Base-by-base conservation (phyloP, 139 green algal genomes). In the Nannochloris sp. region DNA sequence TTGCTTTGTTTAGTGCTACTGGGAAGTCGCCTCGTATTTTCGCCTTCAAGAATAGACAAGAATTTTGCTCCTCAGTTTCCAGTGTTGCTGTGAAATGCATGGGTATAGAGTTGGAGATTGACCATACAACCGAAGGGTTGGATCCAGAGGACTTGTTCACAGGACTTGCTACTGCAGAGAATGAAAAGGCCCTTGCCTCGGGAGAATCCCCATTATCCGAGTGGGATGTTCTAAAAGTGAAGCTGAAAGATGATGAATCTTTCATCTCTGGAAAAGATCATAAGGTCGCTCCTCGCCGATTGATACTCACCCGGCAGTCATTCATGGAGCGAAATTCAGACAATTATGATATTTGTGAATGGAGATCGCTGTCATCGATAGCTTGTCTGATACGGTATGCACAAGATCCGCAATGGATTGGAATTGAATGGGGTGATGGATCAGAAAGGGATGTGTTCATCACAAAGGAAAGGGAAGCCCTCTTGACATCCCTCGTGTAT, bases 371-470 rank as follows among this genome's bases (percentile, higher is more conserved):
- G 61, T 49, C 60, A 3, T 48, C 66, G 7, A 16, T 84, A 8
- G 70, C 69, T 25, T 64, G 70, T 3, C 44, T 85, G 44, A 68
- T 80, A 3, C 62, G 70, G 29, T 88, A 80, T 44, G 21, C 64
- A 2, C 73, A 85, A 12, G 80, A 94, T 56, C 79, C 87, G 0
- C 79, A 86, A 54, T 82, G 86, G 69, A 53, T 92, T 54, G 83
- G 71, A 0, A 49, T 95, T 4, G 85, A 94, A 71, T 95, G 85
- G 85, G 36, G 53, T 0, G 81, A 87, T 50, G 83, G 85, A 16
- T 69, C 62, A 0, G 74, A 73, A 0, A 63, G 76, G 10, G 68
- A 68, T 18, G 62, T 87, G 44, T 93, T 84, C 58, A 68, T 82
- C 48, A 80, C 81, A 0, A 73, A 82, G 4, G 80, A 73, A 4